phyloP scores from a whole-genome alignment of 2,329 filamentous ascomycete species.

The Periglandula ipomoeae region DNA sequence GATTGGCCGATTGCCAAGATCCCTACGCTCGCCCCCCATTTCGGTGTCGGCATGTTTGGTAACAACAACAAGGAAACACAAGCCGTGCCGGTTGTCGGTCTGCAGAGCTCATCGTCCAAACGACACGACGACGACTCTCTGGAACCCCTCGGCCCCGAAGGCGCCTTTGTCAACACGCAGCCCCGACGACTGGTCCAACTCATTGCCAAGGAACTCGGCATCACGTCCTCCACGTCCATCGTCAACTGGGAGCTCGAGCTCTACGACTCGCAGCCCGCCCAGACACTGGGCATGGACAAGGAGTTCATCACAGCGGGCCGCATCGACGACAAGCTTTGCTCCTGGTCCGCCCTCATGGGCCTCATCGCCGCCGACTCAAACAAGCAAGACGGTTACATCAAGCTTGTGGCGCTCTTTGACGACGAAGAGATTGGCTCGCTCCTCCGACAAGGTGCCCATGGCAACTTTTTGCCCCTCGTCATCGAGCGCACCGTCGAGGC shows the following conservation, averaged over 20 bases:
- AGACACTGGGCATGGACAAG: slow-evolving; percentile 74
- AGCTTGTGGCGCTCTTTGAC: slow-evolving; percentile 90
- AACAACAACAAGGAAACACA: slow-evolving; percentile 78
- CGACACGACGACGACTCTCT: slow-evolving; percentile 18
- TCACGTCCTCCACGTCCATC: slow-evolving; percentile 63
- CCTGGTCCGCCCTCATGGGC: slow-evolving; percentile 79
- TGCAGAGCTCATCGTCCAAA: slow-evolving; percentile 67
- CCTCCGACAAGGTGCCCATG: slow-evolving; percentile 78
- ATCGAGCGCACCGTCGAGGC: slow-evolving; percentile 75
- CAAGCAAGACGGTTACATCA: slow-evolving; percentile 60
- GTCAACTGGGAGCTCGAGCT: slow-evolving; percentile 97
- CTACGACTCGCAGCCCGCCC: slow-evolving; percentile 80
- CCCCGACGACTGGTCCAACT: slow-evolving; percentile 76
- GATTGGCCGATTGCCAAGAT: slow-evolving; percentile 92
- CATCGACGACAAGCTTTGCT: slow-evolving; percentile 97
- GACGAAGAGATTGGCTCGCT: slow-evolving; percentile 93
- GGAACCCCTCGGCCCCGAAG: slow-evolving; percentile 48
- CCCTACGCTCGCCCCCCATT: slow-evolving; percentile 88
- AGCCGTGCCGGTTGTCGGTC: slow-evolving; percentile 85
- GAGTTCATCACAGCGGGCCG: slow-evolving; percentile 93
- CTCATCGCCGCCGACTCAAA: slow-evolving; percentile 57
- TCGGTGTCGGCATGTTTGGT: slow-evolving; percentile 65
- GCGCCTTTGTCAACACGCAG: slow-evolving; percentile 73
- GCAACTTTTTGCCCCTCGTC: slow-evolving; percentile 76
- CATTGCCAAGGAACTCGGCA: slow-evolving; percentile 68